Conservation (phyloP, 805 yeast genomes). For the Saturnispora kantuleensis region DNA sequence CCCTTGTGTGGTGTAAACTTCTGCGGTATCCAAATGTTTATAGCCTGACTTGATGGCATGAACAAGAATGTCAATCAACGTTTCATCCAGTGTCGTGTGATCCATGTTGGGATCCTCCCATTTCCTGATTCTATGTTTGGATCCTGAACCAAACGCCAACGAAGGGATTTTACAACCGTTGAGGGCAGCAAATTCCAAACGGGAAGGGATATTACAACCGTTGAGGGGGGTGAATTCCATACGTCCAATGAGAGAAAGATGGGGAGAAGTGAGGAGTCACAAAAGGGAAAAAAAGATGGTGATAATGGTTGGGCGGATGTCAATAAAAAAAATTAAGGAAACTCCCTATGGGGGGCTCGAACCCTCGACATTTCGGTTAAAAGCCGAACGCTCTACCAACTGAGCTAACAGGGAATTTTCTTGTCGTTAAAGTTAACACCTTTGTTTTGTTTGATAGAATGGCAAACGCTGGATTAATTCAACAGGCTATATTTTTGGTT, state of each 20-base stretch:
- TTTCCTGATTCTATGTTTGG: conserved; percentile 39
- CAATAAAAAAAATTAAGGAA: conserved; percentile 15
- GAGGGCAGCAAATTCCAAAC: conserved; percentile 16
- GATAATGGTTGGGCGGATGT: no score
- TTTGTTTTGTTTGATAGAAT: no score
- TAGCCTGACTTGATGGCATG: conserved; percentile 43
- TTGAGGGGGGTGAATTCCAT: background rate
- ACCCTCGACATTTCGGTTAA: conserved; percentile 55
- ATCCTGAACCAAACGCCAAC: conserved; percentile 47
- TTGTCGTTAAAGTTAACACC: no score
- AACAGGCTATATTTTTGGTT: no score
- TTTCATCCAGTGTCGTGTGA: conserved; percentile 23
- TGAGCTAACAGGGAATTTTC: conserved; percentile 40
- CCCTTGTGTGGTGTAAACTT: conserved; percentile 49
- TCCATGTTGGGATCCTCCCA: conserved; percentile 17
- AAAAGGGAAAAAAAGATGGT: no score
- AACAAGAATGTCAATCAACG: conserved; percentile 35
- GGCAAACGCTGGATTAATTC: no score
- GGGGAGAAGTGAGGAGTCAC: no score
- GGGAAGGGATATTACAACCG: background rate
- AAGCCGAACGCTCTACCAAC: conserved; percentile 65
- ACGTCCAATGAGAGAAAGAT: no score
- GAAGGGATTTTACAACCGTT: conserved; percentile 30
- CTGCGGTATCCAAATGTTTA: conserved; percentile 60
- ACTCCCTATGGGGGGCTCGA: conserved; percentile 53